phyloP scores from a whole-genome alignment of 176 grass and related monocot species.

The Oryza nivara region DNA sequence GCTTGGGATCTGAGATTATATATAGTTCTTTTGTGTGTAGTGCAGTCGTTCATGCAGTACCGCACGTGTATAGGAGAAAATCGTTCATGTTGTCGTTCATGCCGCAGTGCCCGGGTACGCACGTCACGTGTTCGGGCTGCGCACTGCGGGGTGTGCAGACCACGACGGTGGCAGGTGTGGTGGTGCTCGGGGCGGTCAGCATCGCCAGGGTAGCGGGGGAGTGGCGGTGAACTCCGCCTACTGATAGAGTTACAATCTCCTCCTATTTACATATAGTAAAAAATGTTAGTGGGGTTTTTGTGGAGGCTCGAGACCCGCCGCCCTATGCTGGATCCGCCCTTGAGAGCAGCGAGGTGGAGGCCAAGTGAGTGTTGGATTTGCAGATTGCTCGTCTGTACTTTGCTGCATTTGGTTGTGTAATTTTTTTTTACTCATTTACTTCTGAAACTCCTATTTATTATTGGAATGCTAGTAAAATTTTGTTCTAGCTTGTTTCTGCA shows the following conservation, averaged over 20 bases:
- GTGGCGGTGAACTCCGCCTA: constrained; percentile 60
- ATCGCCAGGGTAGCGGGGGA: constrained; percentile 41
- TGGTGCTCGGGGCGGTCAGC: constrained; percentile 64
- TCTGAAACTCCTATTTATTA: no score
- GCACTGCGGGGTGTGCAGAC: constrained; percentile 26
- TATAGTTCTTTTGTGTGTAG: no score
- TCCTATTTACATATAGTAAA: no score
- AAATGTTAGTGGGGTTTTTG: no score
- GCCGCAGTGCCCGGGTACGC: no score
- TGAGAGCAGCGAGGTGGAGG: constrained; percentile 55
- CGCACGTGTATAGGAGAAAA: no score
- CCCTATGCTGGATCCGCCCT: constrained; percentile 63
- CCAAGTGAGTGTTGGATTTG: constrained; percentile 37
- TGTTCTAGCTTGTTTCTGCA: neutral
- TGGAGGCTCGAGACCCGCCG: no score
- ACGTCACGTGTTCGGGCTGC: constrained; percentile 52
- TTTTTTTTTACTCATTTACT: no score
- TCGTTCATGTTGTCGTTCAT: no score
- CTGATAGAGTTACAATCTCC: no score
- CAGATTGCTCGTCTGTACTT: neutral
- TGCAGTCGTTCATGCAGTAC: no score
- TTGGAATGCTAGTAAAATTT: neutral
- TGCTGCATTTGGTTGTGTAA: neutral
- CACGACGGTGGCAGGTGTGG: constrained; percentile 48
- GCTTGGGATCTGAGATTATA: no score